Evolutionary conservation across 768 basidiomycete genomes (phyloP).

Genomic region (Termitomyces sp.): DNA sequence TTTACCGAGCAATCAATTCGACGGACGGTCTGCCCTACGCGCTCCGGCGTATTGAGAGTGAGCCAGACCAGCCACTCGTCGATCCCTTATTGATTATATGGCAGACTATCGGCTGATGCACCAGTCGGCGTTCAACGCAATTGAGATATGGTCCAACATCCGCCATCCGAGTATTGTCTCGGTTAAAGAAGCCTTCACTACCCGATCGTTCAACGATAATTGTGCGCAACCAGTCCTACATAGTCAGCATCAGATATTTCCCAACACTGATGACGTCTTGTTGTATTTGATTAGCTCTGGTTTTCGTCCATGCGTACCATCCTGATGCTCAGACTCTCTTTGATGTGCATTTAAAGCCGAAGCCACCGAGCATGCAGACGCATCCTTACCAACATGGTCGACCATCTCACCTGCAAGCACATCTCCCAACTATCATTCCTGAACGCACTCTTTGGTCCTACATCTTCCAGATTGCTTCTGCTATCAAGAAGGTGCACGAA

Average conservation of each 20-base stretch:
- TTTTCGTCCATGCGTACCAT: conserved; percentile 89
- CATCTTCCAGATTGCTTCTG: conserved; percentile 84
- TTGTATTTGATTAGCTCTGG: conserved; percentile 57
- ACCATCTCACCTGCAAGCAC: conserved; percentile 19
- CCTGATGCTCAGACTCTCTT: conserved; percentile 79
- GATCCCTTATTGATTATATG: conserved; percentile 1
- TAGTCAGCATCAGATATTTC: neutral
- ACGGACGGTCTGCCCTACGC: conserved; percentile 77
- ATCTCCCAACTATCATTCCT: conserved; percentile 40
- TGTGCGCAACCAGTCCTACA: conserved; percentile 60
- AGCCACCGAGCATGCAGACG: conserved; percentile 27
- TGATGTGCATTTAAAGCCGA: conserved; percentile 71
- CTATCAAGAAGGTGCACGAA: conserved; percentile 83
- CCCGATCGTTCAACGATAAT: conserved; percentile 85
- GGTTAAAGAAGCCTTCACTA: conserved; percentile 92
- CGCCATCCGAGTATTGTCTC: conserved; percentile 83
- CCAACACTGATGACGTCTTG: neutral
- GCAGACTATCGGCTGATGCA: conserved; percentile 81
- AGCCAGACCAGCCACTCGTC: conserved; percentile 20
- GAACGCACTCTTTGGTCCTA: conserved; percentile 92
- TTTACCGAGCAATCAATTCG: conserved; percentile 78
- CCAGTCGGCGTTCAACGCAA: conserved; percentile 74
- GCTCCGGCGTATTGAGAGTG: conserved; percentile 86
- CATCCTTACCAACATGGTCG: conserved; percentile 19
- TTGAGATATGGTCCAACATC: conserved; percentile 85